These are phyloP conservation scores for Bruguiera parviflora DNA, from an alignment of 345 rosid species.

Conservation along the genomic window DNA sequence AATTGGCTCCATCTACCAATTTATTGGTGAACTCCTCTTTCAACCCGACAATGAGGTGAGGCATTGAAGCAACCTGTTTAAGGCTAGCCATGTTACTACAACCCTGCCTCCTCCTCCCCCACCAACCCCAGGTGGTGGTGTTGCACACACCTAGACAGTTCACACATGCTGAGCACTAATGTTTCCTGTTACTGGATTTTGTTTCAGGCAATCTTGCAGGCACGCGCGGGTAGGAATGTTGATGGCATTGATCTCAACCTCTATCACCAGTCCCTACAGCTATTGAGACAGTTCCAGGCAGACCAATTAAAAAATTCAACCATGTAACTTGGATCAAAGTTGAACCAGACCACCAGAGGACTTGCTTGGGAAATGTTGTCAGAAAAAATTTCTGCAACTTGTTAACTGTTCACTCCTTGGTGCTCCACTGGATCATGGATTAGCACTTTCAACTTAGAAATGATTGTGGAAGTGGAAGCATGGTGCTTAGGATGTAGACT, in stretches of 20 bases:
- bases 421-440: no score
- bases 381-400: no score
- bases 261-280: constrained; percentile 56
- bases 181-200: background rate
- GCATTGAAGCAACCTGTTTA: background rate
- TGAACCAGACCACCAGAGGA: background rate
- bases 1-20: constrained; percentile 62
- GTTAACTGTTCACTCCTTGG: no score
- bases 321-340: constrained; percentile 6
- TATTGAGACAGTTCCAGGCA: constrained; percentile 57
- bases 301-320: constrained; percentile 22
- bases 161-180: background rate
- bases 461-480: no score
- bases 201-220: constrained; percentile 61
- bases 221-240: constrained; percentile 76
- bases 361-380: background rate
- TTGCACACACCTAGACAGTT: no score
- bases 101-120: background rate
- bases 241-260: constrained; percentile 79
- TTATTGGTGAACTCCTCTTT: constrained; percentile 77
- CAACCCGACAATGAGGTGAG: constrained; percentile 52
- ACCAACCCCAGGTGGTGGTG: no score
- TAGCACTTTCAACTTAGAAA: no score
- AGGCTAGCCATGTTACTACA: background rate
- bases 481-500: no score